Evolutionary conservation across 1,284 basidiomycete genomes (phyloP).

Genomic region (Trametes versicolor): DNA sequence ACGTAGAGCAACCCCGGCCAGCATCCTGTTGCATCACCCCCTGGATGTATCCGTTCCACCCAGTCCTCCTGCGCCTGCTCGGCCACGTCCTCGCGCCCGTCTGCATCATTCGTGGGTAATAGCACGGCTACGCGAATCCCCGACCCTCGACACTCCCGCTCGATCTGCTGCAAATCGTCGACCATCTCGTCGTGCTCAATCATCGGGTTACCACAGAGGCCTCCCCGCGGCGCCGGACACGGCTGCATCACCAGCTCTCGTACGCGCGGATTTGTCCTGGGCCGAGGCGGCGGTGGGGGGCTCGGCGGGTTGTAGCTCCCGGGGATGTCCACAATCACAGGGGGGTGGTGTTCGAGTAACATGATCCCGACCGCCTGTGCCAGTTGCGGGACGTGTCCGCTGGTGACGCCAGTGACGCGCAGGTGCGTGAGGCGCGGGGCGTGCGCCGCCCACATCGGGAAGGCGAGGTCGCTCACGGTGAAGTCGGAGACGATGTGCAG

Average conservation of each 20-base stretch:
- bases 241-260: neutral
- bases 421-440: slow-evolving; percentile 6
- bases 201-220: neutral
- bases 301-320: neutral
- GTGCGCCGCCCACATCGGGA: neutral
- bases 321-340: neutral
- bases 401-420: neutral
- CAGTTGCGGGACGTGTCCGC: neutral
- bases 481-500: slow-evolving; percentile 1
- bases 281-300: neutral
- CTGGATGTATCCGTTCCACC: too few relatives aligned
- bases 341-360: neutral
- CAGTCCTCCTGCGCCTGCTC: neutral
- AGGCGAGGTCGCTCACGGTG: neutral
- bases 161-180: neutral
- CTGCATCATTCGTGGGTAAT: too few relatives aligned
- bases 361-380: neutral
- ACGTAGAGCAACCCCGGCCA: too few relatives aligned
- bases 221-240: neutral
- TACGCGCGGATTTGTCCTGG: neutral
- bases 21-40: too few relatives aligned
- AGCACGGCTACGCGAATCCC: too few relatives aligned
- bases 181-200: neutral
- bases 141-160: too few relatives aligned
- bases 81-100: neutral